These are phyloP conservation scores for Eudorina sp. DNA, from an alignment of 139 green algal genomes.

Conservation along the genomic window DNA sequence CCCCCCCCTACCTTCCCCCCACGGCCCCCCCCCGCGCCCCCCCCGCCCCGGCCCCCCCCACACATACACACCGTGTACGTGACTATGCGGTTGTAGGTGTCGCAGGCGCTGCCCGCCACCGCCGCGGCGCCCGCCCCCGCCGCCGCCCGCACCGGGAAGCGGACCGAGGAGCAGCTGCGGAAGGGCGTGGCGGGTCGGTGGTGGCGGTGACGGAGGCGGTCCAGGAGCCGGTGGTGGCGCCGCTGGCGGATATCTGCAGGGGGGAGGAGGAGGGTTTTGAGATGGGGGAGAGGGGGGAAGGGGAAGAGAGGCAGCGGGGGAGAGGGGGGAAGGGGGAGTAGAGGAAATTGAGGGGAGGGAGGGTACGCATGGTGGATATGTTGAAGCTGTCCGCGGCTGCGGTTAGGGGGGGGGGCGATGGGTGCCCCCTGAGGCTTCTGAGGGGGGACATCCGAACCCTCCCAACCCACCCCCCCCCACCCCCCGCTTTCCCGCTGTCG, in stretches of 20 bases:
- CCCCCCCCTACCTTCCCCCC: too few relatives aligned
- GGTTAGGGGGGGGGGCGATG: too few relatives aligned
- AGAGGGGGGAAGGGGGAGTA: not conserved
- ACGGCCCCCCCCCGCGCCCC: too few relatives aligned
- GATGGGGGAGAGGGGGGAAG: not conserved
- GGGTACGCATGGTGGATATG: not conserved
- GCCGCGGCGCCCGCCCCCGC: not conserved
- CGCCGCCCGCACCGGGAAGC: not conserved
- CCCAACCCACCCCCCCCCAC: too few relatives aligned
- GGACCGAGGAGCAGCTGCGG: not conserved
- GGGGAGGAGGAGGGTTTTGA: not conserved
- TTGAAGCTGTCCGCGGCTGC: too few relatives aligned
- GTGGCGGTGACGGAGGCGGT: not conserved
- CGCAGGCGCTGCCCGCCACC: not conserved
- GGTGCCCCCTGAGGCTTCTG: too few relatives aligned
- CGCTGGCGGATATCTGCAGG: not conserved
- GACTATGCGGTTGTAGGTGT: slow-evolving; percentile 6
- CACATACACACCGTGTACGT: too few relatives aligned
- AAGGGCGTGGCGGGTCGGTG: not conserved
- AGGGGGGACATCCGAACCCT: too few relatives aligned
- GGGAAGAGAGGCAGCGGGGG: not conserved
- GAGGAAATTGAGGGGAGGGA: too few relatives aligned
- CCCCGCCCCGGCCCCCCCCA: too few relatives aligned
- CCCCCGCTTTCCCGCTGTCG: too few relatives aligned
- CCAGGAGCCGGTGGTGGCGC: not conserved